Percentiles rank a stretch among this genome's conserved stretches.
These are phyloP conservation scores for Daldinia vernicosa DNA, from an alignment of 495 filamentous ascomycete genomes.

Conservation along the genomic window DNA sequence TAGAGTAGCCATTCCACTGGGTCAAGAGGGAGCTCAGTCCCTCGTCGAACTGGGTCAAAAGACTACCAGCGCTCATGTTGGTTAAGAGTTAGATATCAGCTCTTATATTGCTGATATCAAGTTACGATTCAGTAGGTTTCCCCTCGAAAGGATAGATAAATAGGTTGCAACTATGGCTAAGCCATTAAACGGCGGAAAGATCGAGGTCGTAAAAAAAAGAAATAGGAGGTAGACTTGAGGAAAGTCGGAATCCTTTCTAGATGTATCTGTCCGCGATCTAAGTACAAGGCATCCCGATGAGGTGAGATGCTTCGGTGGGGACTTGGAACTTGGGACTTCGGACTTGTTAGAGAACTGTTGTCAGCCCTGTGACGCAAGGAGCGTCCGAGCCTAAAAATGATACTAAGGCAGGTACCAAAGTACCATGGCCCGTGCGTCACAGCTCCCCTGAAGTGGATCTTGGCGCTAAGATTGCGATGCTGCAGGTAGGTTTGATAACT, in stretches of 20 bases:
- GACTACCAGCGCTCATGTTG: constrained; percentile 62
- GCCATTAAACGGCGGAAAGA: constrained; percentile 24
- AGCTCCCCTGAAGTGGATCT: neutral
- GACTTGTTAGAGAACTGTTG: constrained; percentile 3
- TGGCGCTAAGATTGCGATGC: neutral
- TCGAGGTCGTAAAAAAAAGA: constrained; percentile 13
- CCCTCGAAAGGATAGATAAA: constrained; percentile 8
- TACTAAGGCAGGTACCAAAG: constrained; percentile 24
- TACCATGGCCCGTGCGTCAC: constrained; percentile 9
- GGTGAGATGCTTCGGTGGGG: constrained; percentile 19
- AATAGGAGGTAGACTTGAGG: constrained; percentile 3
- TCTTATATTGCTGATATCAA: constrained; percentile 16
- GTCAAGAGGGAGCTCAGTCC: constrained; percentile 71
- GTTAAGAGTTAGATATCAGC: constrained; percentile 1
- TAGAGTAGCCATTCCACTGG: constrained; percentile 83
- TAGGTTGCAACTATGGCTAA: neutral
- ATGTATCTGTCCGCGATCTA: constrained; percentile 10
- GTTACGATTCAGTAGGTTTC: neutral
- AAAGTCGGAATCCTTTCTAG: constrained; percentile 6
- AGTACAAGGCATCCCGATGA: constrained; percentile 24
- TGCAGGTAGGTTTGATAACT: neutral
- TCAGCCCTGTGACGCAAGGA: constrained; percentile 37
- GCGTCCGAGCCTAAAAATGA: constrained; percentile 15
- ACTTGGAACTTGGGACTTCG: neutral
- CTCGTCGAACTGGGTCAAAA: constrained; percentile 71